Evolutionary conservation across 2,329 filamentous ascomycete species (phyloP).

Genomic region (Dactylellina sp.): DNA sequence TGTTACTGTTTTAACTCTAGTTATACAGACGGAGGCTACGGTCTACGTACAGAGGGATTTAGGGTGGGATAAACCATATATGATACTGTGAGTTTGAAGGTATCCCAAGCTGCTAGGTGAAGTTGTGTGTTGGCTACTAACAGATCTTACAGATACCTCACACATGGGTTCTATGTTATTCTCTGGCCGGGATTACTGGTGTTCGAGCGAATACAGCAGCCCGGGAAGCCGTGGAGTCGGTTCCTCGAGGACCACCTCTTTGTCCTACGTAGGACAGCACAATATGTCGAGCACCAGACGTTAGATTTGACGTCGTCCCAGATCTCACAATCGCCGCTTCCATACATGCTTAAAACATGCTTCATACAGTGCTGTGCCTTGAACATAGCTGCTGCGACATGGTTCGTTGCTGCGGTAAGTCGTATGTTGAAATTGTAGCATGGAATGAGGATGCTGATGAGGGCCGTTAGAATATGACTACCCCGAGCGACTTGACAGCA

Average conservation of each 20-base stretch:
- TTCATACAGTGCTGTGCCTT: conserved; percentile 53
- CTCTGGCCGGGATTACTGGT: conserved; percentile 44
- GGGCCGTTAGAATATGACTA: conserved; percentile 42
- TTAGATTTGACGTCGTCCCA: conserved; percentile 42
- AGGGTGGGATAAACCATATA: conserved; percentile 51
- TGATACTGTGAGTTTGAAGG: conserved; percentile 36
- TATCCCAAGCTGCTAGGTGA: not conserved
- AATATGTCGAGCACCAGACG: conserved; percentile 46
- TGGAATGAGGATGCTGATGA: conserved; percentile 6
- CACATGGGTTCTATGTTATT: conserved; percentile 45
- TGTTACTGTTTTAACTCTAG: conserved; percentile 27
- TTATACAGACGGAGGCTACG: conserved; percentile 45
- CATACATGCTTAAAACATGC: conserved; percentile 46
- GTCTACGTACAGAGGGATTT: conserved; percentile 45
- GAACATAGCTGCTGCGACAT: conserved; percentile 45
- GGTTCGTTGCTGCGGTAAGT: conserved; percentile 50
- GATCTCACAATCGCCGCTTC: conserved; percentile 23
- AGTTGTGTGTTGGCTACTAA: not conserved
- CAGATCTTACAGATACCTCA: conserved; percentile 24
- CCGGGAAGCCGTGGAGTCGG: conserved; percentile 37
- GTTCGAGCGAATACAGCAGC: conserved; percentile 32
- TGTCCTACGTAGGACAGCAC: conserved; percentile 36
- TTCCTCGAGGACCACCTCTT: conserved; percentile 54
- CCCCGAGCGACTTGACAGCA: conserved; percentile 46
- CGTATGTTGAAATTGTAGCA: not conserved